phyloP scores from a whole-genome alignment of 140 eudicot genomes.

The Oenanthe javanica region DNA sequence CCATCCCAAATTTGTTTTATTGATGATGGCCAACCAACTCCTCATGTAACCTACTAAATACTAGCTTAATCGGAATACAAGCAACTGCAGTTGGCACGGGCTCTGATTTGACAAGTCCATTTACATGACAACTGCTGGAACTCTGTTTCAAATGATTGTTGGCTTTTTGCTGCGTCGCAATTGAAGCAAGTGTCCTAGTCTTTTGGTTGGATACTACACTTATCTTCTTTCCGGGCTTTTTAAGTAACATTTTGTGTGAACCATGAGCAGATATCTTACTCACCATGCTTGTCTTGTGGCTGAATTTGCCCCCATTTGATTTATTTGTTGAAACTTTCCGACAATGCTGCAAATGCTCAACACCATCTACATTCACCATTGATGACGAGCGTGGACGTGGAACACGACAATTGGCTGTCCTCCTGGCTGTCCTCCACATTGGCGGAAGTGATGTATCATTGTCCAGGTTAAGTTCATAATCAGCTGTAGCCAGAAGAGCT shows the following conservation, averaged over 20 bases:
- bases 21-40: slow-evolving; percentile 70
- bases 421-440: slow-evolving; percentile 81
- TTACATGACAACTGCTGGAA: slow-evolving; percentile 19
- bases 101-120: slow-evolving; percentile 56
- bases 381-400: slow-evolving; percentile 52
- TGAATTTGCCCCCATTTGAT: slow-evolving; percentile 5
- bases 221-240: slow-evolving; percentile 43
- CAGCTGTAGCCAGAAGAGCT: slow-evolving; percentile 32
- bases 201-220: slow-evolving; percentile 47
- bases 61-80: slow-evolving; percentile 87
- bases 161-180: slow-evolving; percentile 48
- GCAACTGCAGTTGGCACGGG: slow-evolving; percentile 58
- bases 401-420: slow-evolving; percentile 81
- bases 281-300: neutral
- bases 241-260: slow-evolving; percentile 18
- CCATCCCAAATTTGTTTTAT: slow-evolving; percentile 22
- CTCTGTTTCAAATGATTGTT: slow-evolving; percentile 20
- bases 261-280: neutral
- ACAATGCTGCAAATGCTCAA: slow-evolving; percentile 15
- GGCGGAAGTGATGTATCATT: slow-evolving; percentile 48
- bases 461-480: slow-evolving; percentile 21
- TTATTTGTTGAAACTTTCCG: slow-evolving; percentile 21
- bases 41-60: slow-evolving; percentile 88
- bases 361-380: slow-evolving; percentile 32
- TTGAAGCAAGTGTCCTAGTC: slow-evolving; percentile 63